Percentiles rank a stretch among this genome's conserved stretches.
phyloP scores from a whole-genome alignment of 495 filamentous ascomycete species.

The Trichoderma reesei region DNA sequence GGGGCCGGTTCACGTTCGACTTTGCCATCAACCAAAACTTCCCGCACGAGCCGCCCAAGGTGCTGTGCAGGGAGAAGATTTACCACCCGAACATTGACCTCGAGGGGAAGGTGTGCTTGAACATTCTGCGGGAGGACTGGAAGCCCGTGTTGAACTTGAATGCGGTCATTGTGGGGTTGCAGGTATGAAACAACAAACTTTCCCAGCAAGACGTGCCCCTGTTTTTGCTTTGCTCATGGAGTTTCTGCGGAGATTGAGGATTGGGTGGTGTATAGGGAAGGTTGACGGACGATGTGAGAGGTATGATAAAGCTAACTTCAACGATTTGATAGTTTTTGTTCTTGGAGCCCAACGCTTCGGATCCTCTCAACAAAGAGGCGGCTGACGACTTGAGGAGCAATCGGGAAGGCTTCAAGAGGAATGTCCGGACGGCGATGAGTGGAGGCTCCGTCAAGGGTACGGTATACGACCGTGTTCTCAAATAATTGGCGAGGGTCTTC shows the following conservation, averaged over 20 bases:
- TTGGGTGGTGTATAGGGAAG: neutral
- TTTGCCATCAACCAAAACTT: constrained; percentile 92
- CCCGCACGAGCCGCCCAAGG: constrained; percentile 95
- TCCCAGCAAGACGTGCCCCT: neutral
- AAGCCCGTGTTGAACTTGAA: constrained; percentile 96
- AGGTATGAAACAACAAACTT: constrained; percentile 39
- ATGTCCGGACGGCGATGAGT: constrained; percentile 72
- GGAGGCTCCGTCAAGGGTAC: constrained; percentile 68
- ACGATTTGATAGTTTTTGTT: constrained; percentile 73
- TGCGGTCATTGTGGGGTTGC: constrained; percentile 90
- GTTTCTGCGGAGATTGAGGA: no score
- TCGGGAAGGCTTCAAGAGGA: constrained; percentile 79
- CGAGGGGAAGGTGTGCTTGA: constrained; percentile 95
- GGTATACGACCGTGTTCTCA: constrained; percentile 64
- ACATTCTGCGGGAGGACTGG: constrained; percentile 97
- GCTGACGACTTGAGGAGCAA: constrained; percentile 82
- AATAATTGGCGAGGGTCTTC: neutral
- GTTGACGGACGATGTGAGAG: neutral
- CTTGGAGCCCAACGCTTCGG: constrained; percentile 90
- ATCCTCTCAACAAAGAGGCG: constrained; percentile 97
- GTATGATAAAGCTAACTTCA: neutral
- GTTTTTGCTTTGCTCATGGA: neutral
- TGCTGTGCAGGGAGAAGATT: constrained; percentile 96
- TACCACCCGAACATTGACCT: constrained; percentile 98
- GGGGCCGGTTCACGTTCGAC: constrained; percentile 77